Percentiles rank a stretch among this genome's conserved stretches.
phyloP scores from a whole-genome alignment of 2,329 filamentous ascomycete species.

The Coleophoma eucalyptorum region DNA sequence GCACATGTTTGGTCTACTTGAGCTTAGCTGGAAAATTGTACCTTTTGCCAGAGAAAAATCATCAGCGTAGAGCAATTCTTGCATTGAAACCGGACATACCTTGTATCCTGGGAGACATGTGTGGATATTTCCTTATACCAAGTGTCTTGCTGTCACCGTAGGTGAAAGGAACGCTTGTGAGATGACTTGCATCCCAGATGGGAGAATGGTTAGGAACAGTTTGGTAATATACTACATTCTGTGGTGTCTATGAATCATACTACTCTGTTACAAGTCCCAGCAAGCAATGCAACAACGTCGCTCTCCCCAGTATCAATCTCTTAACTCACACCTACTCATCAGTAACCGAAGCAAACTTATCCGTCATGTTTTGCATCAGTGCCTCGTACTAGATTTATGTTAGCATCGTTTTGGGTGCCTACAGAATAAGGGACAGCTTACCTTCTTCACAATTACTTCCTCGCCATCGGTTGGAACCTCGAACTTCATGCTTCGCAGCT shows the following conservation, averaged over 20 bases:
- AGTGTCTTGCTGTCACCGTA: no score
- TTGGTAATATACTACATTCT: background rate
- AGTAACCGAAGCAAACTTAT: conserved; percentile 94
- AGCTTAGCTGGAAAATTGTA: no score
- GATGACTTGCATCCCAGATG: no score
- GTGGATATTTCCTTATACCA: no score
- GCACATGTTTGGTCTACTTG: no score
- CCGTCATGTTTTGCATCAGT: conserved; percentile 85
- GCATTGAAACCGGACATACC: no score
- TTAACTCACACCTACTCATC: conserved; percentile 67
- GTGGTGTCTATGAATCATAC: background rate
- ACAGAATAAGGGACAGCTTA: conserved; percentile 34
- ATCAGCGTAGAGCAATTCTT: no score
- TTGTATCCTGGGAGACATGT: no score
- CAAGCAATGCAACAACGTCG: background rate
- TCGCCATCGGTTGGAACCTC: conserved; percentile 85
- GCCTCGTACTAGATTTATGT: conserved; percentile 70
- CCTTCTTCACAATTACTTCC: conserved; percentile 79
- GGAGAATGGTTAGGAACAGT: no score
- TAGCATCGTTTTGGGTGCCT: conserved; percentile 4
- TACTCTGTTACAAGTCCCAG: background rate
- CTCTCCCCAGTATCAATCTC: background rate
- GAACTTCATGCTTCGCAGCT: conserved; percentile 93
- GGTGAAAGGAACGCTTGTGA: no score
- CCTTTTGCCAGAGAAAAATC: no score